Evolutionary conservation across 768 basidiomycete genomes (phyloP).

Genomic region (Naematelia encephala): DNA sequence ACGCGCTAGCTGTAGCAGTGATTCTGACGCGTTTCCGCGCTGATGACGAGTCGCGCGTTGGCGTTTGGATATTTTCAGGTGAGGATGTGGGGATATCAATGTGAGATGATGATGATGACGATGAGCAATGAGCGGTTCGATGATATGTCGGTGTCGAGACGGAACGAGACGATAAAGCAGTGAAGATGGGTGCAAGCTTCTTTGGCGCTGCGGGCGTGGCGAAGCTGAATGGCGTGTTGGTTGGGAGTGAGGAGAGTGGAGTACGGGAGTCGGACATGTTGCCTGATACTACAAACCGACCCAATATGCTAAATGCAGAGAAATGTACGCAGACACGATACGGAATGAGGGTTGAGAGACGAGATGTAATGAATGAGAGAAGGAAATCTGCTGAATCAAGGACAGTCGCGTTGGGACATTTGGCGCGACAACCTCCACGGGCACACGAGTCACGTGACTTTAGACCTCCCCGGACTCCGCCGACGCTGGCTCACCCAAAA

Average conservation of each 20-base stretch:
- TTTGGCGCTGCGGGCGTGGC: conserved; percentile 1
- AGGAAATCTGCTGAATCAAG: not conserved
- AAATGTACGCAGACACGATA: too few relatives aligned
- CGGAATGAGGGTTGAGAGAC: too few relatives aligned
- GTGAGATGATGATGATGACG: conserved; percentile 7
- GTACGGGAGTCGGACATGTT: conserved; percentile 5
- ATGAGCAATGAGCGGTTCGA: conserved; percentile 4
- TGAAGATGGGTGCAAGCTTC: conserved; percentile 21
- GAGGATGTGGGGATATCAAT: not conserved
- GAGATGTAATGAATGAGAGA: not conserved
- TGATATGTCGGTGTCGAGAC: not conserved
- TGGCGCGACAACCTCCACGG: not conserved
- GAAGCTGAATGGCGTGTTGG: conserved; percentile 14
- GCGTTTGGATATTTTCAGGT: not conserved
- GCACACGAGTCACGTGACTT: not conserved
- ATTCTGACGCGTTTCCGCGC: not conserved
- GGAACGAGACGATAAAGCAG: not conserved
- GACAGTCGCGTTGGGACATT: not conserved
- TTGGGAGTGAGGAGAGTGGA: conserved; percentile 9
- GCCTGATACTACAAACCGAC: too few relatives aligned
- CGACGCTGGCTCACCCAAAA: too few relatives aligned
- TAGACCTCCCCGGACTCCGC: too few relatives aligned
- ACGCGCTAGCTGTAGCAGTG: not conserved
- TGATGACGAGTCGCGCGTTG: not conserved
- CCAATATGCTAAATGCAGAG: too few relatives aligned